Evolutionary conservation across 2,329 filamentous ascomycete genomes (phyloP).

Genomic region (Aureobasidium leucospermi): DNA sequence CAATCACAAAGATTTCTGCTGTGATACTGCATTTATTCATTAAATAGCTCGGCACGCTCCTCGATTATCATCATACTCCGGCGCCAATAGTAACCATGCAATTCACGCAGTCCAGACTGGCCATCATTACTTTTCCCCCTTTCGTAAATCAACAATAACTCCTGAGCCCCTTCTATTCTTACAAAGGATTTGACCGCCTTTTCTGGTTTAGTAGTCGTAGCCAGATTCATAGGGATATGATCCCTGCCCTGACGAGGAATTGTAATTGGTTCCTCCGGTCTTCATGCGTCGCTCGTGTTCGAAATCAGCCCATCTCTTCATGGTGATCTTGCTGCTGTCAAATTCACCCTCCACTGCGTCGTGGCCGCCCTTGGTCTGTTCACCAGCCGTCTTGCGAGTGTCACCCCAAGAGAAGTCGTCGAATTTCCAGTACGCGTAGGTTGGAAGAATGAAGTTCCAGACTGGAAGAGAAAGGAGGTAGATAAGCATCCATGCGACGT

Average conservation of each 20-base stretch:
- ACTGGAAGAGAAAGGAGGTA: slow-evolving; percentile 88
- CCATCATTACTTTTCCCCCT: neutral
- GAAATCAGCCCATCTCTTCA: slow-evolving; percentile 98
- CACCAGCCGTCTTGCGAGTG: slow-evolving; percentile 87
- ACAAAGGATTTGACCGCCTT: neutral
- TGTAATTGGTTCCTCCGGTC: neutral
- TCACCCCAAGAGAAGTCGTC: slow-evolving; percentile 99
- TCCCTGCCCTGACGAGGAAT: neutral
- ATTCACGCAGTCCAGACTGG: neutral
- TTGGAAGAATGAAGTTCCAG: slow-evolving; percentile 94
- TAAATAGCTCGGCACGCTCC: neutral
- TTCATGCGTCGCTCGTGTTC: slow-evolving; percentile 51
- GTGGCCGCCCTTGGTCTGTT: slow-evolving; percentile 68
- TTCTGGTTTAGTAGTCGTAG: slow-evolving; percentile 1
- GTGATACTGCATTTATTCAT: slow-evolving; percentile 2
- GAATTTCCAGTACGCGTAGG: slow-evolving; percentile 98
- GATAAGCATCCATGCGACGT: slow-evolving; percentile 94
- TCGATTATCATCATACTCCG: neutral
- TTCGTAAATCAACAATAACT: neutral
- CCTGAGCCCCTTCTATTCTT: neutral
- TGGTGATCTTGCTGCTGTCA: slow-evolving; percentile 96
- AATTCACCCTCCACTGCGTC: slow-evolving; percentile 86
- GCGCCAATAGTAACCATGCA: slow-evolving; percentile 6
- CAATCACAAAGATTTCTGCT: slow-evolving; percentile 1
- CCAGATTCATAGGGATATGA: neutral